Conservation (phyloP, 2,329 filamentous ascomycete genomes). For the Rhinocladiella similis region DNA sequence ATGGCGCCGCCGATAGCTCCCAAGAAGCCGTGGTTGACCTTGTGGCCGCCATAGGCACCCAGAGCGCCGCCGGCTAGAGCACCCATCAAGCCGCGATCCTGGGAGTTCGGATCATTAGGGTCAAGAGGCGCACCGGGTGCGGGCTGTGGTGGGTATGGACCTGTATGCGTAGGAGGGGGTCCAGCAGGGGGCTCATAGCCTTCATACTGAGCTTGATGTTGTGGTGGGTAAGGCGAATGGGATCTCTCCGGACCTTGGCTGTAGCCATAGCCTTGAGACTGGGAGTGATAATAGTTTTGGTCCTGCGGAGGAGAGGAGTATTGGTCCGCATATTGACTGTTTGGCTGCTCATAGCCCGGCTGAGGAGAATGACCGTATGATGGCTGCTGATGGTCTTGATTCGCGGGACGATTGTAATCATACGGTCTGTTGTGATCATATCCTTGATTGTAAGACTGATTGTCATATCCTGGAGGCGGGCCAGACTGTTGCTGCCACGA, state of each 20-base stretch:
- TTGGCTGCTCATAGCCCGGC: neutral
- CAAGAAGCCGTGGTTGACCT: conserved; percentile 48
- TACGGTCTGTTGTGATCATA: neutral
- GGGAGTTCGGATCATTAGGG: neutral
- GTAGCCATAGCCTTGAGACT: neutral
- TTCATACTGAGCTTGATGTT: neutral
- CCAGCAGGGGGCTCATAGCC: neutral
- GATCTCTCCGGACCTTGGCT: neutral
- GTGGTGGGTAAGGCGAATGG: neutral
- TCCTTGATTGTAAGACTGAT: neutral
- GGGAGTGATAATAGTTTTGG: neutral
- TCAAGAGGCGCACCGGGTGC: neutral
- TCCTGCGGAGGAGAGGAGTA: neutral
- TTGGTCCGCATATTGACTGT: neutral
- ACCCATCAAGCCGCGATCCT: conserved; percentile 48
- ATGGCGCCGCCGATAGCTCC: conserved; percentile 51
- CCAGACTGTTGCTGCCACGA: neutral
- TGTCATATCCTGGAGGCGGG: neutral
- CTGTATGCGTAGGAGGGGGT: neutral
- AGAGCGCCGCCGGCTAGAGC: conserved; percentile 48
- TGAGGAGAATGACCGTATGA: neutral
- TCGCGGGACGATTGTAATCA: neutral
- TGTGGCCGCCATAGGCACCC: conserved; percentile 48
- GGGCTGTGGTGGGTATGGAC: neutral
- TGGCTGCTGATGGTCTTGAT: neutral